Evolutionary conservation across 345 rosid genomes (phyloP), one percentile per base, ranked within the genome.

Genomic region (Salix exigua): DNA sequence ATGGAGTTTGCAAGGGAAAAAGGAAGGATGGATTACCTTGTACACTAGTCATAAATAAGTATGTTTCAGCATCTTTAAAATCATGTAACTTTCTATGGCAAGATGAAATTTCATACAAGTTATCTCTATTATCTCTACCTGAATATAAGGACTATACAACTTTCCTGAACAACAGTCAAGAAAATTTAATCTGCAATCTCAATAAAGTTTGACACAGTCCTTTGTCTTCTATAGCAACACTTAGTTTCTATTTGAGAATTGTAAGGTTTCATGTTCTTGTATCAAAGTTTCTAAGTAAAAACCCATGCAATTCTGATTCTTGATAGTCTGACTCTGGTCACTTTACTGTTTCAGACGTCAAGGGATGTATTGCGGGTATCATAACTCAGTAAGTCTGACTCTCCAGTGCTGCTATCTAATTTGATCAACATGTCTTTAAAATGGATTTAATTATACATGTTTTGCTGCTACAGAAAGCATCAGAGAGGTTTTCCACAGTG

Each of bases 1-100:
- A 91, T 86, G 97, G 97, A 78, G 92, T 89, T 86, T 93, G 98
- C 87, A 82, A 88, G 78, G 91, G 92, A 3, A 89, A 89, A 83
- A 88, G 88, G 80, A 93, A 82, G 77, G 98, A 89, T 82, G 98
- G 99, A 62, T 81, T 85, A 77, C 74, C 87, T 77, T 96, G 99
- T 84, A 86, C 91, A 48, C 61, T 78, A 42, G 87, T 87, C 77
- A 85, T 96, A 76, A 93, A 93, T 86, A 91, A 88, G 98, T 93
- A 86, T 19, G 90, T 73, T 80, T 38, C 60, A 4, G 63, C 18
- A 68, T 42, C 77, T 30, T 42, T 68, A 33, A 18, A 28, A 9
- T 68, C 50, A 50, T 16, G 40, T 65, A 37, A 75, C 74, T 70
- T 70, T 38, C 25, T 69, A 1, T 17, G 18, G 9, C n/a, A 9